Conservation (phyloP, 805 yeast genomes). For the Myxozyma melibiosi region DNA sequence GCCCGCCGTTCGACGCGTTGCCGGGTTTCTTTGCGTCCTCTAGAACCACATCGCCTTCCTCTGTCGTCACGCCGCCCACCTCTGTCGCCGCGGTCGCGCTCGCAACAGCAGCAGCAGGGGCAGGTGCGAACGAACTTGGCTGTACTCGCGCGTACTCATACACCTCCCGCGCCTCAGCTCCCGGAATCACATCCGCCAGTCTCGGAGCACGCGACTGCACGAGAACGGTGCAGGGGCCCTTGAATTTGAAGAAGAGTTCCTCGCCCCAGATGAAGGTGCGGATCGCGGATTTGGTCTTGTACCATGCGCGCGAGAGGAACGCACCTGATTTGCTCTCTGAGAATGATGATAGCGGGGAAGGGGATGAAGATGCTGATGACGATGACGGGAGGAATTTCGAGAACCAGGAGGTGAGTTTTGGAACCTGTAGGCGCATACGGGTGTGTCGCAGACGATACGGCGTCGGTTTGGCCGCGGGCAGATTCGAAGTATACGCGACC, state of each 20-base stretch:
- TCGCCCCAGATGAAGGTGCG: slow-evolving; percentile 38
- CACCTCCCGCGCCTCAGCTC: slow-evolving; percentile 33
- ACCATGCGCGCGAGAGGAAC: slow-evolving; percentile 21
- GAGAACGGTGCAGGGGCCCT: slow-evolving; percentile 40
- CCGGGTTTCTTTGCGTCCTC: slow-evolving; percentile 8
- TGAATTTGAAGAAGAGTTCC: slow-evolving; percentile 33
- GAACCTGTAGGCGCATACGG: slow-evolving; percentile 28
- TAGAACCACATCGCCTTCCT: background rate
- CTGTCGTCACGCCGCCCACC: background rate
- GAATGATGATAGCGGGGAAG: background rate
- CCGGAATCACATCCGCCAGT: slow-evolving; percentile 36
- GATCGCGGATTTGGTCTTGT: slow-evolving; percentile 15
- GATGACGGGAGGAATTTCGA: background rate
- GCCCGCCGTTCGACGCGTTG: slow-evolving; percentile 36
- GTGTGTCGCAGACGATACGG: slow-evolving; percentile 31
- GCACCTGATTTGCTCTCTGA: too few relatives aligned
- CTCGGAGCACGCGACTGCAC: slow-evolving; percentile 37
- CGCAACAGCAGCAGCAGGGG: background rate
- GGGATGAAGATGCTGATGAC: background rate
- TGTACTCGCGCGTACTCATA: slow-evolving; percentile 13
- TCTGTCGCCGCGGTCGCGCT: background rate
- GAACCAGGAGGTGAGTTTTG: slow-evolving; percentile 9
- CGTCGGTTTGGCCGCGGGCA: slow-evolving; percentile 26
- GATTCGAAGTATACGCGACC: slow-evolving; percentile 46
- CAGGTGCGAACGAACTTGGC: slow-evolving; percentile 23